A percentile compares a stretch with the other conserved stretches of the same genome.
Evolutionary conservation across 768 basidiomycete genomes (phyloP).

Genomic region (Tephrocybe sp.): DNA sequence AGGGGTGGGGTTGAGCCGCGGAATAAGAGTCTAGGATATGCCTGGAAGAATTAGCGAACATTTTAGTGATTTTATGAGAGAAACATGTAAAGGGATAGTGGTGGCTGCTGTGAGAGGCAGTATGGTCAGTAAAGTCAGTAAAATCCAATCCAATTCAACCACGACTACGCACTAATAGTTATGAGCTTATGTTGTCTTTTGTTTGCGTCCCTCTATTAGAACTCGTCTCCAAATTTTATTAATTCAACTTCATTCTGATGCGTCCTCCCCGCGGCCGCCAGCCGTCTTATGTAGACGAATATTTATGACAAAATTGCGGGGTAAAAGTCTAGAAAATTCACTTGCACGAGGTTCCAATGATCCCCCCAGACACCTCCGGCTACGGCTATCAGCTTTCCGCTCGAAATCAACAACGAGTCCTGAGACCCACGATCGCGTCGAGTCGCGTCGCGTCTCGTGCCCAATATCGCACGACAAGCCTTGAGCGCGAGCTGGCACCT

Average conservation of each 20-base stretch:
- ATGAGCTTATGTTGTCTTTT: constrained; percentile 15
- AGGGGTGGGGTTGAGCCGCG: neutral
- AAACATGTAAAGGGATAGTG: too few relatives aligned
- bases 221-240: too few relatives aligned
- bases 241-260: constrained; percentile 1
- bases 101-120: neutral
- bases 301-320: constrained; percentile 7
- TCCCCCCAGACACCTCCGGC: constrained; percentile 14
- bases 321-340: constrained; percentile 1
- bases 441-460: too few relatives aligned
- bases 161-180: neutral
- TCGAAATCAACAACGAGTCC: neutral
- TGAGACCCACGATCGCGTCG: too few relatives aligned
- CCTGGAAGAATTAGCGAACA: neutral
- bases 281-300: neutral
- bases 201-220: constrained; percentile 13
- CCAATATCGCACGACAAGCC: too few relatives aligned
- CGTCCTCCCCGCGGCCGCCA: constrained; percentile 1
- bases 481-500: neutral
- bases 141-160: neutral
- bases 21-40: too few relatives aligned
- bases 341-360: constrained; percentile 2
- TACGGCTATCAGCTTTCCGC: constrained; percentile 1
- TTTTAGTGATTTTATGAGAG: too few relatives aligned
- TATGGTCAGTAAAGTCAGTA: constrained; percentile 1